Evolutionary conservation across 495 filamentous ascomycete species (phyloP).

Genomic region (Darksidea phi): DNA sequence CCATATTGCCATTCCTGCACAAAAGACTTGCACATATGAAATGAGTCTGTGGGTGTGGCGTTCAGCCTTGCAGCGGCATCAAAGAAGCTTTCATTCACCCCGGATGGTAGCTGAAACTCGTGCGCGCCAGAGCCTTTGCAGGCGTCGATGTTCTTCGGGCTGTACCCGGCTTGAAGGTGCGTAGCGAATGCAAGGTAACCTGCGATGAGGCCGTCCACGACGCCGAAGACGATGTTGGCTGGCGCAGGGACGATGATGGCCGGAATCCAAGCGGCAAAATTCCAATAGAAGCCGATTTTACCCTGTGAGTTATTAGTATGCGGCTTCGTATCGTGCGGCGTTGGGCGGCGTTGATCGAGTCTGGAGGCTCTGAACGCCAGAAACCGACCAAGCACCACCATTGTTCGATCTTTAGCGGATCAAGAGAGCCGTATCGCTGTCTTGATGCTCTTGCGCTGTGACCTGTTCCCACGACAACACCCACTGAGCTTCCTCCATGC

Average conservation of each 20-base stretch:
- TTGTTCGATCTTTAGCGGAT: no score
- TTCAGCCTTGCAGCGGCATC: conserved; percentile 23
- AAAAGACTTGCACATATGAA: conserved; percentile 26
- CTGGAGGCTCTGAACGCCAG: no score
- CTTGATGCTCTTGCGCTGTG: no score
- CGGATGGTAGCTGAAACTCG: conserved; percentile 18
- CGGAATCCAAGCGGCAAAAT: conserved; percentile 27
- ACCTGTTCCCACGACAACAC: no score
- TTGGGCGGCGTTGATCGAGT: no score
- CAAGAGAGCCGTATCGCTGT: no score
- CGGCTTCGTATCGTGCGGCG: no score
- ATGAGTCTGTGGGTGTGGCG: conserved; percentile 8
- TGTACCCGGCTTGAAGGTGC: neutral
- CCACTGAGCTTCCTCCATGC: no score
- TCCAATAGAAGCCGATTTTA: conserved; percentile 31
- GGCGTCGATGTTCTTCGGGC: conserved; percentile 4
- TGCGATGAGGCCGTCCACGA: conserved; percentile 15
- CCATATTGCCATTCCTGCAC: conserved; percentile 33
- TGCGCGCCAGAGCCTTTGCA: conserved; percentile 14
- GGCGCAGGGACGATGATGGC: conserved; percentile 14
- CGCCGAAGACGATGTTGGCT: conserved; percentile 14
- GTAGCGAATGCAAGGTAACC: conserved; percentile 6
- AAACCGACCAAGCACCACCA: no score
- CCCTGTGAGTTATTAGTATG: conserved; percentile 6
- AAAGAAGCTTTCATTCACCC: conserved; percentile 31